A percentile compares a stretch with the other conserved stretches of the same genome.
phyloP scores from a whole-genome alignment of 2,329 filamentous ascomycete species.

The Microdochium bolleyi region DNA sequence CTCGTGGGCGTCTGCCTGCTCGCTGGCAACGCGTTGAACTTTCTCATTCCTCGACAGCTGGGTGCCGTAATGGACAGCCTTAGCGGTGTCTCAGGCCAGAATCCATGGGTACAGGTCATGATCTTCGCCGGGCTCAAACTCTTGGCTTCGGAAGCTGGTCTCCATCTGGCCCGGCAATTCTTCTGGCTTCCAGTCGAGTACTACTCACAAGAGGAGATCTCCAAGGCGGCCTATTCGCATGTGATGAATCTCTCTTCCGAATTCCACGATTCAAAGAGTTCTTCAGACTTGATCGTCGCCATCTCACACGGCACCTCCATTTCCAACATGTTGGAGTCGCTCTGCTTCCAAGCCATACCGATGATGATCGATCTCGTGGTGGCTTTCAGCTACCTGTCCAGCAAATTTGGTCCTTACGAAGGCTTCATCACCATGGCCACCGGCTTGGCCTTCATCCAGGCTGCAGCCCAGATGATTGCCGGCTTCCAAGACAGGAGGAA shows the following conservation, averaged over 20 bases:
- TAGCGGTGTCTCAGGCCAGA: constrained; percentile 35
- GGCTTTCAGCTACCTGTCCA: constrained; percentile 51
- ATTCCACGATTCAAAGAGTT: constrained; percentile 53
- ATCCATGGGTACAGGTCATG: constrained; percentile 43
- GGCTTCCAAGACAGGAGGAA: constrained; percentile 40
- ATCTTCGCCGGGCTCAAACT: constrained; percentile 43
- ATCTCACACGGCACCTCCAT: constrained; percentile 46
- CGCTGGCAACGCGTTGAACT: constrained; percentile 62
- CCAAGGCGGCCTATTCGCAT: constrained; percentile 48
- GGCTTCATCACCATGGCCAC: constrained; percentile 54
- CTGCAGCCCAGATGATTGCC: constrained; percentile 42
- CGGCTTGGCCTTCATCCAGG: constrained; percentile 45
- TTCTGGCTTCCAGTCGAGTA: constrained; percentile 51
- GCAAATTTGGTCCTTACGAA: constrained; percentile 52
- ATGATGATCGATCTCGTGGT: constrained; percentile 53
- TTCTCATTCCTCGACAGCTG: constrained; percentile 74
- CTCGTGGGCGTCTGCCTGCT: constrained; percentile 62
- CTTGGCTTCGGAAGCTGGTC: constrained; percentile 45
- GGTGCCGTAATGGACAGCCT: constrained; percentile 71
- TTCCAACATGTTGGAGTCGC: constrained; percentile 47
- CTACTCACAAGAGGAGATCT: constrained; percentile 46
- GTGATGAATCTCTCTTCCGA: constrained; percentile 53
- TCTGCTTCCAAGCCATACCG: constrained; percentile 49
- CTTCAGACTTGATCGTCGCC: constrained; percentile 49
- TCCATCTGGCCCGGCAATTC: constrained; percentile 44